phyloP scores from a whole-genome alignment of 148 eudicot genomes.

The Talinum fruticosum region DNA sequence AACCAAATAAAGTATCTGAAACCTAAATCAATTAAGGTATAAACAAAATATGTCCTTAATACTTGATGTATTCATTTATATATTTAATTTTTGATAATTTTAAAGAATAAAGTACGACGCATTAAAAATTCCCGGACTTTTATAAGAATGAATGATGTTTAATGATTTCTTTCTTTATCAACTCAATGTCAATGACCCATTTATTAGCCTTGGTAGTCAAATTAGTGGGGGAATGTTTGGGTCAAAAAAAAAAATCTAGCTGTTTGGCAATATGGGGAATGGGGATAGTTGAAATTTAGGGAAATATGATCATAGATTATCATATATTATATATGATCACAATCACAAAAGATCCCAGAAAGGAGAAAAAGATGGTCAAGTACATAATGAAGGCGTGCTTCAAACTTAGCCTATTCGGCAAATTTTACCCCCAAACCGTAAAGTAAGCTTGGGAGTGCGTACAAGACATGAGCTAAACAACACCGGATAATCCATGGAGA shows the following conservation, averaged over 20 bases:
- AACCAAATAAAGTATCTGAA: too few relatives aligned
- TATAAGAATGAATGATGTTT: too few relatives aligned
- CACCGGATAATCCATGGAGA: background rate
- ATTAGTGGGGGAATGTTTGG: background rate
- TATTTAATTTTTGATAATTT: too few relatives aligned
- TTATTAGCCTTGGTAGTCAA: too few relatives aligned
- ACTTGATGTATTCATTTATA: too few relatives aligned
- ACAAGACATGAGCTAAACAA: background rate
- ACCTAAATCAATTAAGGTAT: too few relatives aligned
- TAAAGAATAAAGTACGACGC: too few relatives aligned
- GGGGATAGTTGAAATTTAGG: background rate
- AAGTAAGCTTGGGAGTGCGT: background rate
- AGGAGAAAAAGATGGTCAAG: background rate
- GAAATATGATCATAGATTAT: background rate
- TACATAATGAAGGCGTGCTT: conserved; percentile 14
- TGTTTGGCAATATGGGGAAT: background rate
- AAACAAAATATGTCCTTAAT: too few relatives aligned
- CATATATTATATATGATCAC: background rate
- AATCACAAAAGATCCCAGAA: background rate
- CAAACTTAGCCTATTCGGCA: background rate
- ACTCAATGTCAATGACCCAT: too few relatives aligned
- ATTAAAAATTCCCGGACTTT: too few relatives aligned
- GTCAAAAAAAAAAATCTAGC: background rate
- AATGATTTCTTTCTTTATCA: too few relatives aligned
- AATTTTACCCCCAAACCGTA: background rate